phyloP scores from a whole-genome alignment of 257 asterid species.

The Anisodus tanguticus region DNA sequence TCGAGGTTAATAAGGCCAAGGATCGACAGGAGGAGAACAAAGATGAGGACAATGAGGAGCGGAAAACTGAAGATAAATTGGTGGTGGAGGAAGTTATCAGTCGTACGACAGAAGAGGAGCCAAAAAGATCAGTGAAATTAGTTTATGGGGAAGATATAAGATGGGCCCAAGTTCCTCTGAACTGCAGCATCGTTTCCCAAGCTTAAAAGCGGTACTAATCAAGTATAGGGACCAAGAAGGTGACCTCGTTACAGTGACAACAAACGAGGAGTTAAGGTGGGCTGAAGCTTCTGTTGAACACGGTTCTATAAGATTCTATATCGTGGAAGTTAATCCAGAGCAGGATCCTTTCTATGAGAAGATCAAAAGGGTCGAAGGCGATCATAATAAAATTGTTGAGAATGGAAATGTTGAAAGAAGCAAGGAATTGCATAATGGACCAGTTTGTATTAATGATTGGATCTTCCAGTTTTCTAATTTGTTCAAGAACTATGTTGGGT shows the following conservation, averaged over 20 bases:
- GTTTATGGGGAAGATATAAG: slow-evolving; percentile 88
- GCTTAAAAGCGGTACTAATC: slow-evolving; percentile 57
- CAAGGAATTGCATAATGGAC: slow-evolving; percentile 41
- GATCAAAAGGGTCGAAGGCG: slow-evolving; percentile 37
- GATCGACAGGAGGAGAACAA: slow-evolving; percentile 15
- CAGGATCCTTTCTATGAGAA: slow-evolving; percentile 66
- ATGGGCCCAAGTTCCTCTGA: slow-evolving; percentile 73
- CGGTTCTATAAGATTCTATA: slow-evolving; percentile 65
- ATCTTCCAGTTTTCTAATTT: slow-evolving; percentile 72
- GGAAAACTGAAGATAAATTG: slow-evolving; percentile 43
- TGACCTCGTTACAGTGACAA: slow-evolving; percentile 82
- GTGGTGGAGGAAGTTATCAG: slow-evolving; percentile 66
- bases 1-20: slow-evolving; percentile 19
- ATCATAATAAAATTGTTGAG: slow-evolving; percentile 28
- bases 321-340: slow-evolving; percentile 67
- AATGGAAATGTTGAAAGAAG: slow-evolving; percentile 47
- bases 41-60: slow-evolving; percentile 34
- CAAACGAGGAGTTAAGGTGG: slow-evolving; percentile 76
- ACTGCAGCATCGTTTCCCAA: slow-evolving; percentile 69
- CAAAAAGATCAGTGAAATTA: slow-evolving; percentile 59
- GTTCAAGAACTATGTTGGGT: slow-evolving; percentile 72
- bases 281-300: slow-evolving; percentile 73
- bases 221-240: slow-evolving; percentile 91
- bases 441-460: slow-evolving; percentile 77
- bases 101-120: slow-evolving; percentile 47